These are phyloP conservation scores for Podila verticillata DNA, from an alignment of 192 early-diverging fungal species.

Conservation along the genomic window DNA sequence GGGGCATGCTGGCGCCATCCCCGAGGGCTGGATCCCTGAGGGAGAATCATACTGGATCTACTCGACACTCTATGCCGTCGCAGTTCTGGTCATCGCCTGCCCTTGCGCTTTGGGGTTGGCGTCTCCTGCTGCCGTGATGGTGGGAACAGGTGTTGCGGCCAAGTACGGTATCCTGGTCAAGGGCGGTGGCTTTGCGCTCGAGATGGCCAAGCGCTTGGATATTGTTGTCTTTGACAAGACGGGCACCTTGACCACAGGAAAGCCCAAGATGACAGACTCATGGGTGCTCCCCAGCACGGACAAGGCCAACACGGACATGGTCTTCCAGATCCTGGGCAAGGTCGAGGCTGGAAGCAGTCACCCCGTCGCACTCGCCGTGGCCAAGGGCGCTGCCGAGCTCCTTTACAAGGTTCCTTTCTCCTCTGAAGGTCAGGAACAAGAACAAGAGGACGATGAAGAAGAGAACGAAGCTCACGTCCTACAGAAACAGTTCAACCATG, in stretches of 20 bases:
- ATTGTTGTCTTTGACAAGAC: conserved; percentile 90
- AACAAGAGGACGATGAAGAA: conserved; percentile 15
- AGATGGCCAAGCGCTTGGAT: conserved; percentile 66
- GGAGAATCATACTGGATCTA: conserved; percentile 58
- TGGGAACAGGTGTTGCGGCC: conserved; percentile 76
- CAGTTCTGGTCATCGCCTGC: conserved; percentile 77
- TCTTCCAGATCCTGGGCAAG: conserved; percentile 54
- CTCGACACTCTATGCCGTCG: conserved; percentile 64
- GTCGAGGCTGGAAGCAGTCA: conserved; percentile 71
- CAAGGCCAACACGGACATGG: conserved; percentile 12
- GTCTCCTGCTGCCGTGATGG: conserved; percentile 79
- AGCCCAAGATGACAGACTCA: conserved; percentile 66
- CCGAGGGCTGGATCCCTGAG: conserved; percentile 53
- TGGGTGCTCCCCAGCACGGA: conserved; percentile 16
- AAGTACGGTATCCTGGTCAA: conserved; percentile 72
- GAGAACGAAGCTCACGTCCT: conserved; percentile 7
- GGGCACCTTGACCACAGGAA: conserved; percentile 79
- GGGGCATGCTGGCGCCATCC: conserved; percentile 35
- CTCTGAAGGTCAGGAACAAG: neutral
- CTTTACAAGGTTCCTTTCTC: conserved; percentile 12
- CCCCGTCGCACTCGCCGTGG: conserved; percentile 74
- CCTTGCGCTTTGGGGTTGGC: conserved; percentile 78
- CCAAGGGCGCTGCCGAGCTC: conserved; percentile 18
- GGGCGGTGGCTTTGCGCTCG: conserved; percentile 79
- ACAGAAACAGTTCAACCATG: conserved; percentile 49